A percentile compares a stretch with the other conserved stretches of the same genome.
Evolutionary conservation across 306 rosid species (phyloP).

Genomic region (Carpinus viminea): DNA sequence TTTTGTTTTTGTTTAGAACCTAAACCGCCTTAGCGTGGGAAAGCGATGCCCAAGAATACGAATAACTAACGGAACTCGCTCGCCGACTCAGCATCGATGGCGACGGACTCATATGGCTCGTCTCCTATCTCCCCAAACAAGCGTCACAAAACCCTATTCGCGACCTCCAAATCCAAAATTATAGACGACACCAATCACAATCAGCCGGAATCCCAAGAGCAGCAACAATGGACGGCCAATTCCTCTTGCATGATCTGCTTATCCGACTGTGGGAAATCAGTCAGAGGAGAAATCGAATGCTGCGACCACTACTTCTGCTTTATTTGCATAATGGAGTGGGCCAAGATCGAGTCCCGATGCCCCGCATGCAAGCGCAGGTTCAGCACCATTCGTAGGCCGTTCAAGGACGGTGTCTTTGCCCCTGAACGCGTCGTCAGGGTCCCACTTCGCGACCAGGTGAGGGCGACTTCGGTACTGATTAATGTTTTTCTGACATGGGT

Average conservation of each 20-base stretch:
- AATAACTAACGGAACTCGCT: no score
- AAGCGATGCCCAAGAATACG: no score
- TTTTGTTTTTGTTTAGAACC: no score
- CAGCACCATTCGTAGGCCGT: slow-evolving; percentile 49
- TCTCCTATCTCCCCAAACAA: slow-evolving; percentile 32
- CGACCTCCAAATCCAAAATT: neutral
- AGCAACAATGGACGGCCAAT: neutral
- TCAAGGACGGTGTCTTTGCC: slow-evolving; percentile 37
- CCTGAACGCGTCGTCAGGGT: slow-evolving; percentile 49
- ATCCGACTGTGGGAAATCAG: slow-evolving; percentile 40
- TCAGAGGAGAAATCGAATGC: slow-evolving; percentile 69
- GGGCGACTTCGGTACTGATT: neutral
- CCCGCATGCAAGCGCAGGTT: slow-evolving; percentile 83
- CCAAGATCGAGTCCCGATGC: slow-evolving; percentile 78
- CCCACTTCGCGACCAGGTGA: slow-evolving; percentile 72
- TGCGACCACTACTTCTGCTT: slow-evolving; percentile 81
- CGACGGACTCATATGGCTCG: slow-evolving; percentile 20
- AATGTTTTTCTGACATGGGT: neutral
- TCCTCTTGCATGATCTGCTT: slow-evolving; percentile 65
- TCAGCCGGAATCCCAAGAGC: neutral
- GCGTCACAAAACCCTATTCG: slow-evolving; percentile 38
- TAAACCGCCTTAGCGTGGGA: no score
- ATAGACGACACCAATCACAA: neutral
- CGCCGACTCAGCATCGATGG: slow-evolving; percentile 26
- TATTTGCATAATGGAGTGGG: slow-evolving; percentile 80